Conservation (phyloP, 192 early-diverging fungal genomes). For the Umbelopsis sp. region DNA sequence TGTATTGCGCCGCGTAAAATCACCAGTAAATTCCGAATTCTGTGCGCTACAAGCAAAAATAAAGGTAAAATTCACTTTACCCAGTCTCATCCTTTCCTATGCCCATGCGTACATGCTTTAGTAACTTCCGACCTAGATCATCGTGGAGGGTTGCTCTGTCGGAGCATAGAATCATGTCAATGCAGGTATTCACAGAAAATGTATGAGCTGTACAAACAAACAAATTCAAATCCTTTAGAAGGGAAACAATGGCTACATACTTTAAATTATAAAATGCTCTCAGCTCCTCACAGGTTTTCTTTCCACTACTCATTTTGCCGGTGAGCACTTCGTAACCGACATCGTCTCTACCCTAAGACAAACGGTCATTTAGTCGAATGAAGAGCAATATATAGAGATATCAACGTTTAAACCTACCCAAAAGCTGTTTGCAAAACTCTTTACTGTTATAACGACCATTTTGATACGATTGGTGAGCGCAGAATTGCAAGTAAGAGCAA, state of each 20-base stretch:
- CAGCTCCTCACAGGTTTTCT: constrained; percentile 70
- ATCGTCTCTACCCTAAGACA: constrained; percentile 60
- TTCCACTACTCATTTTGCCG: constrained; percentile 66
- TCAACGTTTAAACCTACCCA: constrained; percentile 18
- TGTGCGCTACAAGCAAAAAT: background rate
- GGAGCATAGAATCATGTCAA: constrained; percentile 7
- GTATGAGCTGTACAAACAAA: background rate
- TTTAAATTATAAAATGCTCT: constrained; percentile 57
- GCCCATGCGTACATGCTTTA: constrained; percentile 58
- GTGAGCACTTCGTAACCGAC: constrained; percentile 67
- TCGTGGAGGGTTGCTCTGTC: constrained; percentile 66
- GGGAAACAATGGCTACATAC: constrained; percentile 23
- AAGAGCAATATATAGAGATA: background rate
- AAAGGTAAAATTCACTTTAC: constrained; percentile 28
- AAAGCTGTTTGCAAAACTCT: constrained; percentile 37
- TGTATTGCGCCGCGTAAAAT: background rate
- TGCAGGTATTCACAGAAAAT: background rate
- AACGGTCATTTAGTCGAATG: background rate
- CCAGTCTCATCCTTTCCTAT: constrained; percentile 73
- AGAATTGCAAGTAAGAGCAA: background rate
- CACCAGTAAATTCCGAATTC: background rate
- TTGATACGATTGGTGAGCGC: background rate
- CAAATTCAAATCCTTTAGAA: background rate
- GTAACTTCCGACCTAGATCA: constrained; percentile 67
- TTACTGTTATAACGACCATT: constrained; percentile 12